Evolutionary conservation across 805 yeast species (phyloP).

Genomic region (Teunomyces atbi): DNA sequence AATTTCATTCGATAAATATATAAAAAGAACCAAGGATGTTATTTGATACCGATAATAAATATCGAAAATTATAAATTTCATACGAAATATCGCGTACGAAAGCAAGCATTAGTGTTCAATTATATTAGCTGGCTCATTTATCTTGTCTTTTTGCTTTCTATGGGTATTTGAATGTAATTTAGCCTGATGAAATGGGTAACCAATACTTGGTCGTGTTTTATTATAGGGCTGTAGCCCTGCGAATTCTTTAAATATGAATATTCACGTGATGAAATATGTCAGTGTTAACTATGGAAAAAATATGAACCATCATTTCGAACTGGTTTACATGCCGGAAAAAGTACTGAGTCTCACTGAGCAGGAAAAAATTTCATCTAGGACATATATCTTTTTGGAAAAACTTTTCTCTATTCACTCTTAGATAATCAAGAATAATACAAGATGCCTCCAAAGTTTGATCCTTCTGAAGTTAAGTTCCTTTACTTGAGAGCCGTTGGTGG

Average conservation of each 20-base stretch:
- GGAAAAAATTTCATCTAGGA: slow-evolving; percentile 4
- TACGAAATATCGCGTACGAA: no score
- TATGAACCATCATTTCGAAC: not conserved
- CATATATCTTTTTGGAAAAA: slow-evolving; percentile 3
- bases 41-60: no score
- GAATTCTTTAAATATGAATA: not conserved
- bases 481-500: slow-evolving; percentile 99
- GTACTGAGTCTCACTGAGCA: not conserved
- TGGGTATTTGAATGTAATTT: no score
- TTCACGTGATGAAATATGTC: not conserved
- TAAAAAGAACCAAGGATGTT: no score
- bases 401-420: slow-evolving; percentile 2
- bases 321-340: not conserved
- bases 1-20: no score
- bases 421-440: slow-evolving; percentile 16
- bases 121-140: no score
- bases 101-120: no score
- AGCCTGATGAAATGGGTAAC: no score
- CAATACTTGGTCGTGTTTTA: no score
- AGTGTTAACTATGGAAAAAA: not conserved
- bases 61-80: no score
- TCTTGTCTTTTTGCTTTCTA: no score
- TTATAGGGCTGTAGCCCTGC: not conserved
- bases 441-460: slow-evolving; percentile 99
- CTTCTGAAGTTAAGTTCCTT: slow-evolving; percentile 95